Conservation (phyloP, 2,329 filamentous ascomycete genomes). For the Spiromastix sp. region DNA sequence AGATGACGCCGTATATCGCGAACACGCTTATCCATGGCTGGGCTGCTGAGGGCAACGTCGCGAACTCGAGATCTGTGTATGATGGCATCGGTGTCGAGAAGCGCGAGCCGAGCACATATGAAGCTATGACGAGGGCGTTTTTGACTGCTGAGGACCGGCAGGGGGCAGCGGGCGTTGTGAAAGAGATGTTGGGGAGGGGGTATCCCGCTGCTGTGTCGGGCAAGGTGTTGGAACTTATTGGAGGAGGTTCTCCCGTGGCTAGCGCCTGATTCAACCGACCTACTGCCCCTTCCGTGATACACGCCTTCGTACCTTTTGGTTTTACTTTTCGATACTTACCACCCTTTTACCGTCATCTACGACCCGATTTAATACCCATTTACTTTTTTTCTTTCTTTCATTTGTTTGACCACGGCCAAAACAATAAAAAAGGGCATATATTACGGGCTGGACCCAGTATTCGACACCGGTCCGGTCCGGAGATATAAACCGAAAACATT, state of each 20-base stretch:
- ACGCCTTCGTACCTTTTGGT: slow-evolving; percentile 12
- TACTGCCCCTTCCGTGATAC: slow-evolving; percentile 10
- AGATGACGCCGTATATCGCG: slow-evolving; percentile 93
- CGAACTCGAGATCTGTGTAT: slow-evolving; percentile 70
- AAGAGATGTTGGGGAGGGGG: slow-evolving; percentile 81
- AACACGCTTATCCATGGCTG: slow-evolving; percentile 97
- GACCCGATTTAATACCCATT: slow-evolving; percentile 1
- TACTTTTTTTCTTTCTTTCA: slow-evolving; percentile 1
- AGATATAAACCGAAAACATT: too few species aligned
- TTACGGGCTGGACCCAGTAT: too few species aligned
- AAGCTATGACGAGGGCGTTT: slow-evolving; percentile 94
- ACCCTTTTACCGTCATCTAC: not conserved
- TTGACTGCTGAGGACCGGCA: slow-evolving; percentile 72
- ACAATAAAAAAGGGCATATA: too few species aligned
- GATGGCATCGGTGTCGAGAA: slow-evolving; percentile 63
- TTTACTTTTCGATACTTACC: not conserved
- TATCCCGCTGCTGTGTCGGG: slow-evolving; percentile 87
- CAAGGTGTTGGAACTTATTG: slow-evolving; percentile 86
- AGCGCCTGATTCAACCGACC: slow-evolving; percentile 4
- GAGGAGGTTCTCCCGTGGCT: slow-evolving; percentile 23
- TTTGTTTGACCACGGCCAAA: too few species aligned
- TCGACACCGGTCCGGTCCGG: too few species aligned
- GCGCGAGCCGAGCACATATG: slow-evolving; percentile 94
- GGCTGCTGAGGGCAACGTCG: slow-evolving; percentile 73
- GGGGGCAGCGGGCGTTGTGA: slow-evolving; percentile 65